Evolutionary conservation across 768 basidiomycete genomes (phyloP).

Genomic region (Pleurotus sapidus): DNA sequence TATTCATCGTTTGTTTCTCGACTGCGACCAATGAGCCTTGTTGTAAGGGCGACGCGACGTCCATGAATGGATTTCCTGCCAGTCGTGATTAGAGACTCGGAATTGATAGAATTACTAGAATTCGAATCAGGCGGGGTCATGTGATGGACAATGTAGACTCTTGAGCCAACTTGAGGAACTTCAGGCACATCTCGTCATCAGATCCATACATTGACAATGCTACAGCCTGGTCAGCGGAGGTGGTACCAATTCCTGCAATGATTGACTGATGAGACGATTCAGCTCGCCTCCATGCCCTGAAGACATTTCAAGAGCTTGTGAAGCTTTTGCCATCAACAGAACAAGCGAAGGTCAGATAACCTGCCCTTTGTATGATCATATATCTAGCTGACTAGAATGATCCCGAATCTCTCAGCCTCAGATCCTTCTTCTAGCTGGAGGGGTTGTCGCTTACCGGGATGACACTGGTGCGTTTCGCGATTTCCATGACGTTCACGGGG

Average conservation of each 20-base stretch:
- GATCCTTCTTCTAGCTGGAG: slow-evolving; percentile 63
- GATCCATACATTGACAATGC: too few species aligned
- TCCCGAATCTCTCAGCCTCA: slow-evolving; percentile 48
- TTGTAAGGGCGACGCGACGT: too few species aligned
- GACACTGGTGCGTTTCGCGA: slow-evolving; percentile 74
- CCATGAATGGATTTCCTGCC: too few species aligned
- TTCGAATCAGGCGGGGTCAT: too few species aligned
- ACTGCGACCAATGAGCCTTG: too few species aligned
- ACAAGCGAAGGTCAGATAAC: slow-evolving; percentile 43
- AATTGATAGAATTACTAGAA: too few species aligned
- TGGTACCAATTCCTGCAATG: neutral
- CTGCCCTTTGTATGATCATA: too few species aligned
- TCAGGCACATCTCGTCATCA: too few species aligned
- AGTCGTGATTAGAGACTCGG: too few species aligned
- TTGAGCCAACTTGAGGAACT: too few species aligned
- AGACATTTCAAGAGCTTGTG: slow-evolving; percentile 51
- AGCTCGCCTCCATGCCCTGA: slow-evolving; percentile 53
- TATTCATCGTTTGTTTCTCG: too few species aligned
- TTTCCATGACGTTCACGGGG: slow-evolving; percentile 45
- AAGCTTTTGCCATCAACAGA: slow-evolving; percentile 47
- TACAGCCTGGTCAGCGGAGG: neutral
- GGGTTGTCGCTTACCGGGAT: slow-evolving; percentile 50
- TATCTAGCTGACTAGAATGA: neutral
- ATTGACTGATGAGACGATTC: slow-evolving; percentile 7
- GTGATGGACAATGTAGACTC: too few species aligned